A percentile compares a stretch with the other conserved stretches of the same genome.
phyloP scores from a whole-genome alignment of 192 early-diverging fungal genomes.

The Coemansia sp. region DNA sequence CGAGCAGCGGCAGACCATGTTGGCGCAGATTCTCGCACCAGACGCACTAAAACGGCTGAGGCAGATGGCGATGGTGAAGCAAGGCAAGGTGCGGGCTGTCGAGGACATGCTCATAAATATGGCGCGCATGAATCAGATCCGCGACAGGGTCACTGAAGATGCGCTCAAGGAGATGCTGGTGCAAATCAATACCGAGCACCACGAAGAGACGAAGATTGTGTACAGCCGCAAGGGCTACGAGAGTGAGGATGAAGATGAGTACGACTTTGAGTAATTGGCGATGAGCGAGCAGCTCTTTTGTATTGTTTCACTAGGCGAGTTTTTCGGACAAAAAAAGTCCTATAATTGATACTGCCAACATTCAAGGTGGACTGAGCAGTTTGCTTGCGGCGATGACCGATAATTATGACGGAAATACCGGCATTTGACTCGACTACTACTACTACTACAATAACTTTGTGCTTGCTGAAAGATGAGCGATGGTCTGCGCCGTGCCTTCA shows the following conservation, averaged over 20 bases:
- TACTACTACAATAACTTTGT: too few relatives aligned
- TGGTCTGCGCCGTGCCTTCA: constrained; percentile 19
- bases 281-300: not conserved
- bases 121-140: constrained; percentile 83
- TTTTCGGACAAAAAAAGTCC: not conserved
- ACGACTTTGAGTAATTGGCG: constrained; percentile 18
- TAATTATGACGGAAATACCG: too few relatives aligned
- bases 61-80: constrained; percentile 91
- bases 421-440: not conserved
- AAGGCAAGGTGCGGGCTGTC: constrained; percentile 70
- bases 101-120: constrained; percentile 92
- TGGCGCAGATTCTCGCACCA: constrained; percentile 81
- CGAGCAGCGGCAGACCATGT: constrained; percentile 80
- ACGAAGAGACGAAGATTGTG: constrained; percentile 30
- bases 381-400: not conserved
- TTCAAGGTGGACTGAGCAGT: not conserved
- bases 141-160: constrained; percentile 79
- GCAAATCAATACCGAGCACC: constrained; percentile 70
- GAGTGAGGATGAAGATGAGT: constrained; percentile 32
- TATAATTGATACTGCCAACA: not conserved
- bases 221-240: constrained; percentile 24
- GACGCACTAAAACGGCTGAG: constrained; percentile 83
- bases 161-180: constrained; percentile 86
- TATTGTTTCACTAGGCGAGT: not conserved
- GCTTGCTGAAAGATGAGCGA: constrained; percentile 20